phyloP scores from a whole-genome alignment of 441 rosid species.

The Metrosideros polymorpha region DNA sequence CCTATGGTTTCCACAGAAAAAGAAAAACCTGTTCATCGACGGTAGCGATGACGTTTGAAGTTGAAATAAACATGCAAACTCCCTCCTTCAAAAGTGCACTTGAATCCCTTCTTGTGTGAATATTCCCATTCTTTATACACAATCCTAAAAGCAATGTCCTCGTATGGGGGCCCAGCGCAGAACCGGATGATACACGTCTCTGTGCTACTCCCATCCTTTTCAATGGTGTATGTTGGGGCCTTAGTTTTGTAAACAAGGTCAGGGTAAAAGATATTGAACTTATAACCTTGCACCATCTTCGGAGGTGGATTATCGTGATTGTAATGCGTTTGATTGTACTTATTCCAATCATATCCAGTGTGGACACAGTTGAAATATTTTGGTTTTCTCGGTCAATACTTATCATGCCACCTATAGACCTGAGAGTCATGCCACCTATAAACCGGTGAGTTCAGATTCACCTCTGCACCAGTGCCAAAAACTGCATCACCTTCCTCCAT shows the following conservation, averaged over 20 bases:
- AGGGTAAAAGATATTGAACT: constrained; percentile 91
- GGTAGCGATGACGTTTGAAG: constrained; percentile 68
- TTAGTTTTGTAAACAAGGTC: constrained; percentile 88
- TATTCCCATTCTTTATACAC: constrained; percentile 98
- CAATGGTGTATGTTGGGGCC: constrained; percentile 71
- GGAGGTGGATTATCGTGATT: constrained; percentile 98
- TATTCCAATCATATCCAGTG: constrained; percentile 97
- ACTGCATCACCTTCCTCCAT: constrained; percentile 96
- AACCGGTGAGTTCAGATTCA: constrained; percentile 81
- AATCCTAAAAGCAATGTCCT: constrained; percentile 78
- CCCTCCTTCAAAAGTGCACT: constrained; percentile 88
- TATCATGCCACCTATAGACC: constrained; percentile 99
- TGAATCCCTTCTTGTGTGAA: constrained; percentile 95
- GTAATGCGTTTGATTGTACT: constrained; percentile 86
- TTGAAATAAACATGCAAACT: constrained; percentile 80
- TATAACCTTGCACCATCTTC: constrained; percentile 84
- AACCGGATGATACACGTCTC: constrained; percentile 90
- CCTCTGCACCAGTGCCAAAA: constrained; percentile 89
- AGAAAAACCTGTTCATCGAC: too few species aligned
- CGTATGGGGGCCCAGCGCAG: constrained; percentile 91
- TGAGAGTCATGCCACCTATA: constrained; percentile 17
- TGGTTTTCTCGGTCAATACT: constrained; percentile 89
- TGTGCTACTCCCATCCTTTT: constrained; percentile 65
- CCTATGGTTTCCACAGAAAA: too few species aligned
- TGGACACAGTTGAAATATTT: constrained; percentile 94